Evolutionary conservation across 306 rosid genomes (phyloP), one percentile per base, ranked within the genome.

Genomic region (Citrullus amarus): DNA sequence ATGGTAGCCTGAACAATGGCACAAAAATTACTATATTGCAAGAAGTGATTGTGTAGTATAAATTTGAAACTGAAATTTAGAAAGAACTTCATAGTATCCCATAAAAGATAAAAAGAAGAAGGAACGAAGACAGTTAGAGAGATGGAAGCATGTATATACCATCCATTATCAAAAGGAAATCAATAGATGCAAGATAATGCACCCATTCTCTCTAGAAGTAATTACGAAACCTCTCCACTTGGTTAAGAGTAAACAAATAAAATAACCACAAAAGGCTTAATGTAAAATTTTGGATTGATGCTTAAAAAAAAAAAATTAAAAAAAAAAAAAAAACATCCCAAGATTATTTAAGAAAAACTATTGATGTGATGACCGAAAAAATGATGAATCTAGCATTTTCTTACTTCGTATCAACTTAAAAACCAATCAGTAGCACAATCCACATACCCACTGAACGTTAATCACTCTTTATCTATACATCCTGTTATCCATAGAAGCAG

Each of bases 1-100:
- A 86, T 86, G 53, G 89, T 88, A 59, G 88, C 91, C 91, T 86
- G 89, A n/a, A 74, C 46, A 74, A 53, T 46, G 46, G 6, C 32
- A 74, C 3, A 53, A 4, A 51, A 34, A 32, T 51, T 51, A 53
- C 10, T 53, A 53, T 74, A 72, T 50, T 51, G 25, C 44, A 72
- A 53, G 62, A 74, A 54, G 61, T 17, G 30, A 54, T 17, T 17
- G 4, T 53, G 48, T 5, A 16, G 25, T 15, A 32, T 32, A 25
- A 32, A 74, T 18, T 48, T 53, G 63, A 53, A 74, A 74, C 62
- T 32, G 78, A 51, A 53, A 74, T 32, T 74, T 17, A 34, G 18
- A 72, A 71, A 71, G 46, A 51, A 30, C 77, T 50, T 70, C 34
- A 69, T 44, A 25, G 61, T 16, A 53, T 73, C 62, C 30, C n/a